These are phyloP conservation scores for Xylariaceae sp. DNA, from an alignment of 2,329 filamentous ascomycete genomes.

Conservation along the genomic window DNA sequence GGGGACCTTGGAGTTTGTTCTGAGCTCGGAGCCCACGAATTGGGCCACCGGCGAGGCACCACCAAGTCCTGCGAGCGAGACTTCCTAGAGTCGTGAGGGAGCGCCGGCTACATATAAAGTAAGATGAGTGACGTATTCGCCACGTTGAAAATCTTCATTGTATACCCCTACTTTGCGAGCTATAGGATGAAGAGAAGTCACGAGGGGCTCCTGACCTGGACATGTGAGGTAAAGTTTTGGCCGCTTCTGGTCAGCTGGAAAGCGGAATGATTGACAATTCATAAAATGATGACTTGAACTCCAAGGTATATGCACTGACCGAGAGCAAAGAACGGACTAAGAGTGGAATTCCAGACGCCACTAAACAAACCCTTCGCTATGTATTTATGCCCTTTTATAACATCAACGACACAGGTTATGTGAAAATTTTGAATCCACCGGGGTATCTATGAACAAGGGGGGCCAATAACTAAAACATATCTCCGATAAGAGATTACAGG, in stretches of 20 bases:
- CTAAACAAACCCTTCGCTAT: slow-evolving; percentile 16
- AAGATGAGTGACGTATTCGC: neutral
- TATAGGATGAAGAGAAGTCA: neutral
- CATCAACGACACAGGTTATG: slow-evolving; percentile 6
- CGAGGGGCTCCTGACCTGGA: neutral
- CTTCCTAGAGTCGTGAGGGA: neutral
- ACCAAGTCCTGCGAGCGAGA: slow-evolving; percentile 49
- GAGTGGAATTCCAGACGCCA: slow-evolving; percentile 1
- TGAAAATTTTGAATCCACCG: slow-evolving; percentile 14
- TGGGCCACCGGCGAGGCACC: slow-evolving; percentile 58
- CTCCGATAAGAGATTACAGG: slow-evolving; percentile 15
- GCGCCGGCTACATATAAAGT: neutral
- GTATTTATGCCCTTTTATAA: slow-evolving; percentile 13
- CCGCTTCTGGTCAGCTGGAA: neutral
- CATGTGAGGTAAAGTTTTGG: neutral
- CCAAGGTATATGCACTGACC: neutral
- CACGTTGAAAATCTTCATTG: neutral
- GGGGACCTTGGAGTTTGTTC: slow-evolving; percentile 57
- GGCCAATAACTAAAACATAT: slow-evolving; percentile 15
- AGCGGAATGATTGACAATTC: neutral
- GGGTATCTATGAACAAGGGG: slow-evolving; percentile 24
- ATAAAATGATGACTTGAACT: neutral
- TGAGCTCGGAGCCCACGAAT: slow-evolving; percentile 46
- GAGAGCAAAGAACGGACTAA: neutral
- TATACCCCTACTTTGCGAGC: neutral